Evolutionary conservation across 495 filamentous ascomycete species (phyloP).

Genomic region (Neurospora sp.): DNA sequence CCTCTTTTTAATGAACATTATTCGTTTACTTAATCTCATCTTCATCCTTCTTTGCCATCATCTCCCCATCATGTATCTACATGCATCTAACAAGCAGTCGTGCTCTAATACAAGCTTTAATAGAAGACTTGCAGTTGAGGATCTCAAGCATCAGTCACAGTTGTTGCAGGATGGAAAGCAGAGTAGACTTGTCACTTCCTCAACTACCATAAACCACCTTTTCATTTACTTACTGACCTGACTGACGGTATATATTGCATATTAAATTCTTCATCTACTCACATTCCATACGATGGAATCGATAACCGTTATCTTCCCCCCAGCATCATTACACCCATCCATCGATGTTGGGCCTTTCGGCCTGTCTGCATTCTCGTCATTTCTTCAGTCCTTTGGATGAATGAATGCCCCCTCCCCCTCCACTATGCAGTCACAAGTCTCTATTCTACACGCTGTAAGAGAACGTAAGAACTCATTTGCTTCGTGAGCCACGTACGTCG

Average conservation of each 20-base stretch:
- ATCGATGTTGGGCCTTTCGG: too few relatives aligned
- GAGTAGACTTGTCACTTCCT: neutral
- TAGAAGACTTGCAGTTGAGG: neutral
- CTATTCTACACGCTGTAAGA: neutral
- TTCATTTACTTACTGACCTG: neutral
- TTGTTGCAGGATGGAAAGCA: neutral
- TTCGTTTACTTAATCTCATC: neutral
- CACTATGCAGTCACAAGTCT: neutral
- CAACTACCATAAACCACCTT: neutral
- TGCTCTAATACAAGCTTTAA: neutral
- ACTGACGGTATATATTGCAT: too few relatives aligned
- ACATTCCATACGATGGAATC: too few relatives aligned
- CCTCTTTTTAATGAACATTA: neutral
- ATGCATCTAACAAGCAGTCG: neutral
- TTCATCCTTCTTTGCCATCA: neutral
- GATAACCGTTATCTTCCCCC: too few relatives aligned
- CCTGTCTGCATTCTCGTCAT: too few relatives aligned
- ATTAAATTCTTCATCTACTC: too few relatives aligned
- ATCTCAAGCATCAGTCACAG: neutral
- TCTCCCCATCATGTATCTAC: neutral
- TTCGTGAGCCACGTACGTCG: neutral
- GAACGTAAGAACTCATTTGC: neutral
- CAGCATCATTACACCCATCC: too few relatives aligned
- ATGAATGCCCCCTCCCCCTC: neutral
- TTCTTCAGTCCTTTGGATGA: neutral